Evolutionary conservation across 306 rosid genomes (phyloP), one percentile per base, ranked within the genome.

Genomic region (Chamaecrista fasciculata): DNA sequence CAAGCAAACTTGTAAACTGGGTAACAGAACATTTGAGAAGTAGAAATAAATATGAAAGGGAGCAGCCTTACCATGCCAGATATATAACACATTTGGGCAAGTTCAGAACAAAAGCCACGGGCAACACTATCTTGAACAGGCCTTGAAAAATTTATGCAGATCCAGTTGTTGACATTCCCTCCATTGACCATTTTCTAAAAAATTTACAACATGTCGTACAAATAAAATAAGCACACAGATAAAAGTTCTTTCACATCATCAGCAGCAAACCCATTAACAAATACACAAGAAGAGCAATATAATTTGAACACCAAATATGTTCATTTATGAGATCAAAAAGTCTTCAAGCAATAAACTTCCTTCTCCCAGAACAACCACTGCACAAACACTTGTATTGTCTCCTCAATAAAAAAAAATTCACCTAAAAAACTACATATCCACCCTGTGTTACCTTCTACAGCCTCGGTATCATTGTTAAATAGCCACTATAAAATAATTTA

Each of bases 131-230:
- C 97, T 76, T 95, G 97, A 29, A 91, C 92, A 67, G 11, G 72
- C 23, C 96, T 80, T 0, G 99, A 91, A 40, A 95, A 95, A 57
- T 95, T 95, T 0, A 95, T 76, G 67, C 99, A 95, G 58, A 95
- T 86, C 99, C 99, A 95, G 66, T 81, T 2, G 77, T 74, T 91
- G 11, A 91, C 97, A 3, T 82, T 87, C 6, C 99, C 97, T 14
- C 99, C 99, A 72, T 95, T 95, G 15, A 95, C 91, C 99, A 95
- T 95, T 95, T 91, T 95, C 99, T 95, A 91, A 76, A 80, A 70
- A 1, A 26, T 19, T 36, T 9, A 68, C 2, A 24, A 21, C 18
- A 11, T 0, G 44, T 59, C 44, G 12, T 12, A 37, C 4, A 23
- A 19, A 40, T 4, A 19, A 5, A 2, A n/a, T n/a, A n/a, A n/a